These are phyloP conservation scores for Neonectria faginata DNA, from an alignment of 2,329 filamentous ascomycete species.

Conservation along the genomic window DNA sequence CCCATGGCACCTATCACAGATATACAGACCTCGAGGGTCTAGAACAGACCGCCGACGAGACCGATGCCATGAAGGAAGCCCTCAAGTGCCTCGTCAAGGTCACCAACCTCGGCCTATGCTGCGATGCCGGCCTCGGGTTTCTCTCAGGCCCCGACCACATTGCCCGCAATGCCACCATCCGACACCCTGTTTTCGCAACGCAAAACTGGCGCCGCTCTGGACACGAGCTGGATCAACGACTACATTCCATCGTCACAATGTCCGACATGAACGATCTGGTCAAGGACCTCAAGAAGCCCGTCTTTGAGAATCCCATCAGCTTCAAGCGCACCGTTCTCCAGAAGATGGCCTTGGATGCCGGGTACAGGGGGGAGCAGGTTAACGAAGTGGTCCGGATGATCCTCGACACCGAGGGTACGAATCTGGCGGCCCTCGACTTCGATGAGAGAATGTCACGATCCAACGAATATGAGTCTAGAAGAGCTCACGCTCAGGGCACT, in stretches of 20 bases:
- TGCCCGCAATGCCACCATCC: constrained; percentile 55
- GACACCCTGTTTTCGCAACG: constrained; percentile 52
- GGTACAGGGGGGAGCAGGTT: constrained; percentile 47
- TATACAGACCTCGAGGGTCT: constrained; percentile 70
- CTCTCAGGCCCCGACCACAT: constrained; percentile 71
- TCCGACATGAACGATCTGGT: constrained; percentile 42
- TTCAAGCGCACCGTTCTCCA: constrained; percentile 50
- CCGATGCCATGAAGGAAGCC: constrained; percentile 69
- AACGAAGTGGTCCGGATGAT: constrained; percentile 52
- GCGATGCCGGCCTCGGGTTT: constrained; percentile 77
- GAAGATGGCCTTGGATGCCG: constrained; percentile 54
- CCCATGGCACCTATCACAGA: constrained; percentile 67
- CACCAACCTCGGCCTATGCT: constrained; percentile 73
- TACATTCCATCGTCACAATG: constrained; percentile 37
- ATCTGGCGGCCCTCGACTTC: constrained; percentile 47
- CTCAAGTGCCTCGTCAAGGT: constrained; percentile 67
- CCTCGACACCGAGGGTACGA: constrained; percentile 50
- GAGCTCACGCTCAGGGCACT: constrained; percentile 13
- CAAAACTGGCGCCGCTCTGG: constrained; percentile 42
- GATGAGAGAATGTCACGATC: constrained; percentile 46
- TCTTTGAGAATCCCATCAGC: constrained; percentile 42
- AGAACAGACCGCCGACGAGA: constrained; percentile 73
- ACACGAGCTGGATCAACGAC: constrained; percentile 27
- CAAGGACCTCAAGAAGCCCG: constrained; percentile 38
- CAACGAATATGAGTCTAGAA: constrained; percentile 33